Evolutionary conservation across 768 basidiomycete genomes (phyloP).

Genomic region (Omphalotus guepiniiformis): DNA sequence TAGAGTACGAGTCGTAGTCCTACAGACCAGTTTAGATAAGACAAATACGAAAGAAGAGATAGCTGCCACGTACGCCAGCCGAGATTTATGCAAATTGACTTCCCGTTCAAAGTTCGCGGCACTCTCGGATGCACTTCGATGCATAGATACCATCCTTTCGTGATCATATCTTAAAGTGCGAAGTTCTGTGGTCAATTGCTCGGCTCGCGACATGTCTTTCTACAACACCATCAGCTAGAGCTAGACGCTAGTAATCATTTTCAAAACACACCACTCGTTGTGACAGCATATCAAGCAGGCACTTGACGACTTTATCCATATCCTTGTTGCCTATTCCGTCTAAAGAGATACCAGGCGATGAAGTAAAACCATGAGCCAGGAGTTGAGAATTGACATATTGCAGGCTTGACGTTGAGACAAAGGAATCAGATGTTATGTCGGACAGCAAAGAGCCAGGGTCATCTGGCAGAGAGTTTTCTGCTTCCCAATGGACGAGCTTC

Average conservation of each 20-base stretch:
- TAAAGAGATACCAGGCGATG: constrained; percentile 60
- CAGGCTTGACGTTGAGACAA: constrained; percentile 54
- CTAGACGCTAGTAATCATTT: neutral
- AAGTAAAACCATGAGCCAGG: constrained; percentile 72
- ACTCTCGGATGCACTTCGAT: constrained; percentile 52
- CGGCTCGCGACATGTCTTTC: constrained; percentile 78
- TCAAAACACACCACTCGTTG: constrained; percentile 64
- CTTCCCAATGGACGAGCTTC: constrained; percentile 42
- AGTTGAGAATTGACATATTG: constrained; percentile 83
- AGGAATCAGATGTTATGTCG: constrained; percentile 41
- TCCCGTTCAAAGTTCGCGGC: constrained; percentile 78
- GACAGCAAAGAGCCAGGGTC: constrained; percentile 40
- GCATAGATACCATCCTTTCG: constrained; percentile 67
- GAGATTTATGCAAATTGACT: constrained; percentile 66
- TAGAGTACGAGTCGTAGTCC: constrained; percentile 41
- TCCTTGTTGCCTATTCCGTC: constrained; percentile 58
- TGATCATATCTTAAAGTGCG: constrained; percentile 79
- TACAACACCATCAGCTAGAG: constrained; percentile 20
- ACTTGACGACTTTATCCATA: constrained; percentile 60
- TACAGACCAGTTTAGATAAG: constrained; percentile 6
- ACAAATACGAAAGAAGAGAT: neutral
- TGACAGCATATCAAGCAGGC: constrained; percentile 69
- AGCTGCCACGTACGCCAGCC: constrained; percentile 57
- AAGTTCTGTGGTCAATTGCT: constrained; percentile 69
- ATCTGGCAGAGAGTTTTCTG: constrained; percentile 26